Base-by-base conservation (phyloP, 371 early-diverging fungal species). In the Blastocladiella emersonii region DNA sequence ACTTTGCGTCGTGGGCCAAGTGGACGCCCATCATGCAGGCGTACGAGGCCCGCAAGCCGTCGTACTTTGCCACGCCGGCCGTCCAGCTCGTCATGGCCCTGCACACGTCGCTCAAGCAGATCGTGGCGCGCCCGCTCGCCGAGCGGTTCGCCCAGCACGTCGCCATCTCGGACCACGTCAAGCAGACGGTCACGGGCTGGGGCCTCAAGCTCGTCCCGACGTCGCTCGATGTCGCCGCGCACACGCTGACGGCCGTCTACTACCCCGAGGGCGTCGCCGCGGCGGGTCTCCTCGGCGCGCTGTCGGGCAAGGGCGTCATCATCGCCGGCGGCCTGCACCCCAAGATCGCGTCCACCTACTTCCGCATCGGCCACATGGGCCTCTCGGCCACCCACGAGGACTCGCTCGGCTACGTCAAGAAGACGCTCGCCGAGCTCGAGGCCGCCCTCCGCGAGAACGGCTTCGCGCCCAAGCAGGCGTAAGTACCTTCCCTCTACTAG, bases 61-160 rank as follows among this genome's bases (percentile, higher is more conserved):
- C 84, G 57, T 97, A 97, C 78, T 97, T 95, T 78, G 95, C 93
- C 64, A 97, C 98, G n/a, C 98, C 98, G 21, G 87, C 94, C 56
- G 98, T 97, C 55, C 93, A 93, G 78, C 80, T 89, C 64, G 82
- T 97, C 72, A 80, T 86, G 72, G 93, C 95, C 41, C 86, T 97
- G 53, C 79, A 91, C 70, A 79, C 83, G 30, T 85, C 90, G 59
- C 82, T 97, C 65, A 80, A 81, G 70, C 88, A 89, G 70, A 78
- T 95, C 60, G 78, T 84, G 48, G 74, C 78, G 56, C 76, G 76
- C 36, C 73, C 74, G 56, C 59, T 77, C 68, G 80, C 66, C 62
- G 66, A 66, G 45, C 82, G 88, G n/a, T 89, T 87, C 69, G 77
- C 65, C 25, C 76, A 79, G 64, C 92, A 91, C 67, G 75, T 74